phyloP scores from a whole-genome alignment of 495 filamentous ascomycete species.

The Pseudotulostoma volvatum region DNA sequence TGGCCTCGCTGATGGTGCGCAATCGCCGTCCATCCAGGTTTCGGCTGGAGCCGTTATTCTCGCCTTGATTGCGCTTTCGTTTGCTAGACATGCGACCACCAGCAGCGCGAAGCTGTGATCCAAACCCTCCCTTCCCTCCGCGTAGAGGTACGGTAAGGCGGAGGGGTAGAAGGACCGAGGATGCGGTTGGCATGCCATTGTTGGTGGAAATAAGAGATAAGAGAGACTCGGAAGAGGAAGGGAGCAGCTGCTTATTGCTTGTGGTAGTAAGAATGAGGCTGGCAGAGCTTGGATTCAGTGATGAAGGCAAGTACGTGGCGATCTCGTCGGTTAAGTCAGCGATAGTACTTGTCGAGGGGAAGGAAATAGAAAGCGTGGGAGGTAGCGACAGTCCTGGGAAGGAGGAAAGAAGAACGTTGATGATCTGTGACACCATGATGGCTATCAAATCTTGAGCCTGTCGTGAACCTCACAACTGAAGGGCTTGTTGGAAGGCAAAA shows the following conservation, averaged over 20 bases:
- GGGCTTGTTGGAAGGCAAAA: no score
- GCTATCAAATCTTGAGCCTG: no score
- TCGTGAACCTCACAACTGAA: no score
- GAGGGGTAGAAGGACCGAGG: conserved; percentile 51
- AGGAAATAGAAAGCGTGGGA: conserved; percentile 52
- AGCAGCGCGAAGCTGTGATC: conserved; percentile 88
- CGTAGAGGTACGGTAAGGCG: conserved; percentile 58
- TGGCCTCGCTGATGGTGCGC: conserved; percentile 85
- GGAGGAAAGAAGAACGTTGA: conserved; percentile 71
- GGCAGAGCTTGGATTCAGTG: conserved; percentile 22
- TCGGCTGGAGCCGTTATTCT: conserved; percentile 72
- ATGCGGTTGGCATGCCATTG: conserved; percentile 1
- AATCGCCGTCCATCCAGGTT: conserved; percentile 86
- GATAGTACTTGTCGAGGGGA: conserved; percentile 48
- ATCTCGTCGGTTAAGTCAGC: conserved; percentile 48
- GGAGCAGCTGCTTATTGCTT: conserved; percentile 51
- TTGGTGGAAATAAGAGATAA: conserved; percentile 35
- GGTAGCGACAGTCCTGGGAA: conserved; percentile 73
- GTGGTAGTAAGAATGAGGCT: conserved; percentile 64
- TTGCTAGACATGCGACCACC: conserved; percentile 94
- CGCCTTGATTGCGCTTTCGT: conserved; percentile 71
- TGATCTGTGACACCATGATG: conserved; percentile 26
- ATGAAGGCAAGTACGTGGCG: conserved; percentile 43
- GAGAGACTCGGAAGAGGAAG: conserved; percentile 19
- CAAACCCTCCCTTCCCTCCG: conserved; percentile 95